Evolutionary conservation across 2,329 filamentous ascomycete species (phyloP).

Genomic region (Microcyclospora pomicola): DNA sequence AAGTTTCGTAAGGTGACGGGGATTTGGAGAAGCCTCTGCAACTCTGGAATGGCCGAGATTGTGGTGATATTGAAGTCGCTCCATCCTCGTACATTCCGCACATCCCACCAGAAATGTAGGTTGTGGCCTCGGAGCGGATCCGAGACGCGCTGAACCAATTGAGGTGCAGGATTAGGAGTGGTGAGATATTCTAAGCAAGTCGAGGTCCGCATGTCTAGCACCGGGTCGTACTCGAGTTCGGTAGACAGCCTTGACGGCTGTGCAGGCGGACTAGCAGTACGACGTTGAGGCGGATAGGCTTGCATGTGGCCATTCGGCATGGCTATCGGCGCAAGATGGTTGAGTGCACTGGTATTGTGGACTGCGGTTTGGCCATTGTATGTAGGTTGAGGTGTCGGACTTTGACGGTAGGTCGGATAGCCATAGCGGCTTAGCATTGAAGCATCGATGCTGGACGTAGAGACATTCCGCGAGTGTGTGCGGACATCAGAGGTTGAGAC

Average conservation of each 20-base stretch:
- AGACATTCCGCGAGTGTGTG: constrained; percentile 19
- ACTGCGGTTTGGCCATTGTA: constrained; percentile 13
- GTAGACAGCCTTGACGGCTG: constrained; percentile 29
- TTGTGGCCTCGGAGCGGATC: constrained; percentile 57
- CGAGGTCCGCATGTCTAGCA: constrained; percentile 36
- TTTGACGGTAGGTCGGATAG: constrained; percentile 60
- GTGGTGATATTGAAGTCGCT: constrained; percentile 59
- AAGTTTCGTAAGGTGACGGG: constrained; percentile 49
- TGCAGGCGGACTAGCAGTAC: constrained; percentile 25
- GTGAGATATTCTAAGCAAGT: constrained; percentile 70
- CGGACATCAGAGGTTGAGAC: constrained; percentile 15
- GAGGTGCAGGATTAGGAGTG: constrained; percentile 64
- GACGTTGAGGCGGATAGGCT: constrained; percentile 16
- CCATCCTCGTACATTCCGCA: constrained; percentile 78
- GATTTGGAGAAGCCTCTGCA: constrained; percentile 53
- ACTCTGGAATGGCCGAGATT: constrained; percentile 58
- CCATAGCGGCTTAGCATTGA: constrained; percentile 43
- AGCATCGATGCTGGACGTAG: constrained; percentile 21
- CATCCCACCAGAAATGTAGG: constrained; percentile 92
- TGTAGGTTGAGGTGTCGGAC: constrained; percentile 21
- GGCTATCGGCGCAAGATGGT: constrained; percentile 22
- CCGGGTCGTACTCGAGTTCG: constrained; percentile 25
- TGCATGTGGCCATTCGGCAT: constrained; percentile 18
- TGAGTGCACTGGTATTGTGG: constrained; percentile 23
- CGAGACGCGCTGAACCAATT: constrained; percentile 59